phyloP scores from a whole-genome alignment of 2,329 filamentous ascomycete genomes.

The Rhynchosporium agropyri region DNA sequence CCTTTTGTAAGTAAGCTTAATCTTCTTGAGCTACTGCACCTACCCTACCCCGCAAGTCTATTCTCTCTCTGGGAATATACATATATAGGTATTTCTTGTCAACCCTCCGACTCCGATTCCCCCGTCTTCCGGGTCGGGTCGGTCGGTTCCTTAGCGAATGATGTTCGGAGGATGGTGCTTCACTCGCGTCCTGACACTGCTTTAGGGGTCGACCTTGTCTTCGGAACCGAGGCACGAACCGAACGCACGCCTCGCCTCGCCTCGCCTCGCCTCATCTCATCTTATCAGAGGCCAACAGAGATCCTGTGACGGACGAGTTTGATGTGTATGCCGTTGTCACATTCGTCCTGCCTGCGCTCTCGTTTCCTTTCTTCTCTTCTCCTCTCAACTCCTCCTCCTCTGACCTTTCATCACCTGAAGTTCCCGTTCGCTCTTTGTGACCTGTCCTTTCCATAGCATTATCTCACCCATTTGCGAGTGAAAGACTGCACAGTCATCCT shows the following conservation, averaged over 20 bases:
- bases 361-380: too few species aligned
- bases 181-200: conserved; percentile 9
- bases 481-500: too few species aligned
- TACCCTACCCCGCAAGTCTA: too few species aligned
- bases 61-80: too few species aligned
- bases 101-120: background rate
- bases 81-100: background rate
- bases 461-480: background rate
- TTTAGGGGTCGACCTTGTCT: conserved; percentile 4
- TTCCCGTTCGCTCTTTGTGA: background rate
- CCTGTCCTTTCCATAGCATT: background rate
- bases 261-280: background rate
- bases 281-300: too few species aligned
- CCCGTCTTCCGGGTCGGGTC: background rate
- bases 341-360: too few species aligned
- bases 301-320: too few species aligned
- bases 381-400: too few species aligned
- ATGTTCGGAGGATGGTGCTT: background rate
- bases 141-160: background rate
- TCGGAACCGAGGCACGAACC: conserved; percentile 13
- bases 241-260: conserved; percentile 1
- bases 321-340: too few species aligned
- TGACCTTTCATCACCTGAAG: background rate
- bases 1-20: too few species aligned
- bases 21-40: too few species aligned